Conservation (phyloP, 2,329 filamentous ascomycete genomes). For the Eutypella sp. region DNA sequence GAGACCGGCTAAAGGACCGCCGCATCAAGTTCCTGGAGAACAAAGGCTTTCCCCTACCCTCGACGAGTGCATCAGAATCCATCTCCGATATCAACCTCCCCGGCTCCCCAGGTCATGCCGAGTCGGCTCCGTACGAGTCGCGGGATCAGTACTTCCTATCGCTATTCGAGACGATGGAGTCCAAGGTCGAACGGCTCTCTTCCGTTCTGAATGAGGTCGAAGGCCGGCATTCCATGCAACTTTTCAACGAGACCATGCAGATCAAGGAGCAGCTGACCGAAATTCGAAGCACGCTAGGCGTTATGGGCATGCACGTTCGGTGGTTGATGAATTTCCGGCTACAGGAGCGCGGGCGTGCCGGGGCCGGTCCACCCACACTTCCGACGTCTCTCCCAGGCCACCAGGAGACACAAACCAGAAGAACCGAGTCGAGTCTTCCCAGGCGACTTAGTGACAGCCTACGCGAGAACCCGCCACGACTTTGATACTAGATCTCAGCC, state of each 20-base stretch:
- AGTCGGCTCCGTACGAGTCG: slow-evolving; percentile 31
- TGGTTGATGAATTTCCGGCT: slow-evolving; percentile 52
- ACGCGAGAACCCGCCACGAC: slow-evolving; percentile 25
- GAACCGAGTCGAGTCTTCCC: slow-evolving; percentile 15
- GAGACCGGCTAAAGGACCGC: slow-evolving; percentile 34
- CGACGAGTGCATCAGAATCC: slow-evolving; percentile 15
- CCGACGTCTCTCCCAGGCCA: slow-evolving; percentile 16
- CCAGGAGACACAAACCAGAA: slow-evolving; percentile 15
- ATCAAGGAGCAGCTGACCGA: slow-evolving; percentile 60
- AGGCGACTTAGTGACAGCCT: slow-evolving; percentile 25
- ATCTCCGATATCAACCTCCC: slow-evolving; percentile 22
- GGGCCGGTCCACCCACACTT: slow-evolving; percentile 15
- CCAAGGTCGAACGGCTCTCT: slow-evolving; percentile 52
- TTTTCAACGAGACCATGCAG: slow-evolving; percentile 57
- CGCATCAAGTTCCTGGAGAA: slow-evolving; percentile 39
- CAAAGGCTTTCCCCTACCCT: slow-evolving; percentile 23
- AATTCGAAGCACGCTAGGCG: slow-evolving; percentile 51
- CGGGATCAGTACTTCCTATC: slow-evolving; percentile 39
- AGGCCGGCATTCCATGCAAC: slow-evolving; percentile 54
- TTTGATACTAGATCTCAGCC: slow-evolving; percentile 13
- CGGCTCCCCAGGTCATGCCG: slow-evolving; percentile 16
- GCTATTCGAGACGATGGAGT: slow-evolving; percentile 47
- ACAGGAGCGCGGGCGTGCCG: slow-evolving; percentile 37
- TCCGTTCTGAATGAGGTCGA: slow-evolving; percentile 54
- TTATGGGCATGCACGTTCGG: slow-evolving; percentile 55